Percentiles rank a stretch among this genome's conserved stretches.
Evolutionary conservation across 495 filamentous ascomycete species (phyloP).

Genomic region (Friedmanniomyces simplex): DNA sequence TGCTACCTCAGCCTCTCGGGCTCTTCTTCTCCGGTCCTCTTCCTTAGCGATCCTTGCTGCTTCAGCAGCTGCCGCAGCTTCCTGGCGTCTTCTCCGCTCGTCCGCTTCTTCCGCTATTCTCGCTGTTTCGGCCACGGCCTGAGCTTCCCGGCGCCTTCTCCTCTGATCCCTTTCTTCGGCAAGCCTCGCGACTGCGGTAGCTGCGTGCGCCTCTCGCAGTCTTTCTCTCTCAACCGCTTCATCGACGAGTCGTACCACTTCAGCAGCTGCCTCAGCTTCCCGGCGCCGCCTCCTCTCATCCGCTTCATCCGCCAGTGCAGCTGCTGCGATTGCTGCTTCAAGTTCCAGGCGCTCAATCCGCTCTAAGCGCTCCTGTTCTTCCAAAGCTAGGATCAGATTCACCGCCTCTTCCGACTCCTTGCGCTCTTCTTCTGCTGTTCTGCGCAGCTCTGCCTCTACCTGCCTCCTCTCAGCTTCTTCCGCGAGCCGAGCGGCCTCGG

Average conservation of each 20-base stretch:
- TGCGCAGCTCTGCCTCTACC: background rate
- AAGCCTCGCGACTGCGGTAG: background rate
- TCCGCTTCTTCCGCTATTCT: background rate
- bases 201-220: background rate
- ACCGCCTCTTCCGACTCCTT: background rate
- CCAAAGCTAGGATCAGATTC: background rate
- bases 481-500: background rate
- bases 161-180: background rate
- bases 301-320: background rate
- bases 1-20: background rate
- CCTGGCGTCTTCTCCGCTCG: background rate
- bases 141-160: background rate
- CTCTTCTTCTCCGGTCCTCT: background rate
- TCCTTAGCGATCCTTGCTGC: background rate
- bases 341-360: background rate
- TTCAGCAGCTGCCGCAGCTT: background rate
- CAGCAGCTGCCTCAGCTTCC: background rate
- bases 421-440: background rate
- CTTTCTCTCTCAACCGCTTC: background rate
- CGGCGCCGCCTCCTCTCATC: background rate
- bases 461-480: background rate
- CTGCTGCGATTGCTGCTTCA: background rate
- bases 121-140: background rate
- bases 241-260: background rate
- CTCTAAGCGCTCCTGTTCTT: background rate